These are phyloP conservation scores for Arthromyces matolae DNA, from an alignment of 768 basidiomycete species.

Conservation along the genomic window DNA sequence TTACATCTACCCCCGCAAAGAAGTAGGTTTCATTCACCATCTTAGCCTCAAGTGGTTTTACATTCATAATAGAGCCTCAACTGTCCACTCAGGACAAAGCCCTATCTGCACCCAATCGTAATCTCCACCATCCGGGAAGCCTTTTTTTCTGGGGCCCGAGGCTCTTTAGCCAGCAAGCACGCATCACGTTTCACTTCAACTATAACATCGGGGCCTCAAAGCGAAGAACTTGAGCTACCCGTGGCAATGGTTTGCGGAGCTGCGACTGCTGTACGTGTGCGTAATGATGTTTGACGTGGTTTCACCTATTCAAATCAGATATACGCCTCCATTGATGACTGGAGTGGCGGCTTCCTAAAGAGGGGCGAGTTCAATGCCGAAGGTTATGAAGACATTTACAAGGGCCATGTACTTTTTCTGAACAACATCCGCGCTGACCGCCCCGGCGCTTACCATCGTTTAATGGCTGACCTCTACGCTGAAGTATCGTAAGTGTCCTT, in stretches of 20 bases:
- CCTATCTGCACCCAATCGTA: constrained; percentile 1
- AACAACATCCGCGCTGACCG: neutral
- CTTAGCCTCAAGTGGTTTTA: too few species aligned
- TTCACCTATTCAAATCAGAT: neutral
- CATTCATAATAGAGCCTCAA: neutral
- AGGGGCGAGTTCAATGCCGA: constrained; percentile 7
- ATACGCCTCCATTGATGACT: constrained; percentile 1
- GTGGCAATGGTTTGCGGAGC: neutral
- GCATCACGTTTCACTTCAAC: neutral
- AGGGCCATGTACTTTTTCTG: constrained; percentile 5
- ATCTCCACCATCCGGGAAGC: neutral
- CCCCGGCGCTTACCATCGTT: constrained; percentile 2
- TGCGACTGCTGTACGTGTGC: constrained; percentile 5
- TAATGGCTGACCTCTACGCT: constrained; percentile 5
- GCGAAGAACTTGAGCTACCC: constrained; percentile 1
- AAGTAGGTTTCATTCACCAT: neutral
- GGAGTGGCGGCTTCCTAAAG: neutral
- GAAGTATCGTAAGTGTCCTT: constrained; percentile 1
- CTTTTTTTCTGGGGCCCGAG: neutral
- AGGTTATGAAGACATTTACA: constrained; percentile 7
- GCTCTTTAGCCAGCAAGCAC: neutral
- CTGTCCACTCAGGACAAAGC: neutral
- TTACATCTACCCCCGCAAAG: neutral
- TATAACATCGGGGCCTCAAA: neutral
- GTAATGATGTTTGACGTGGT: neutral